Evolutionary conservation across 2,329 filamentous ascomycete species (phyloP).

Genomic region (Fusarium illudens): DNA sequence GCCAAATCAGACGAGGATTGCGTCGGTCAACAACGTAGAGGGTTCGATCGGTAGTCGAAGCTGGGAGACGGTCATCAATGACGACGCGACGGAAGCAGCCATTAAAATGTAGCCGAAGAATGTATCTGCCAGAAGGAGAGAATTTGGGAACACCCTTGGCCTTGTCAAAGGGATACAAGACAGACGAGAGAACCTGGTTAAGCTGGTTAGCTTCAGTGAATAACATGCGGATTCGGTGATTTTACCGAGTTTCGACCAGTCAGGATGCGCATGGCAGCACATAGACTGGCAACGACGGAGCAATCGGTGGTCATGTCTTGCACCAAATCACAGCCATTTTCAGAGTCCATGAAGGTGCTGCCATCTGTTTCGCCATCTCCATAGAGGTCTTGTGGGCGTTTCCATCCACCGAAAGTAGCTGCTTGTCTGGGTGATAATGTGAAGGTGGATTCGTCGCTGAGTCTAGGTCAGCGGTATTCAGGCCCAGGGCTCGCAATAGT

Average conservation of each 20-base stretch:
- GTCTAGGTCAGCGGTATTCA: not conserved
- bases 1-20: constrained; percentile 86
- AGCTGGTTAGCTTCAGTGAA: constrained; percentile 1
- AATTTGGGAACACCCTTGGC: constrained; percentile 64
- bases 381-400: constrained; percentile 72
- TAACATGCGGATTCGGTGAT: not conserved
- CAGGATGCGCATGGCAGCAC: constrained; percentile 76
- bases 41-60: constrained; percentile 76
- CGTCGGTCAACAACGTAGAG: constrained; percentile 89
- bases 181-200: constrained; percentile 70
- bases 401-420: constrained; percentile 85
- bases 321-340: constrained; percentile 78
- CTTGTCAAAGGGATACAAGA: constrained; percentile 79
- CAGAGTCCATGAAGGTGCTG: constrained; percentile 63
- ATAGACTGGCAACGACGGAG: constrained; percentile 95
- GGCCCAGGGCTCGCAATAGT: constrained; percentile 17
- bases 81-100: constrained; percentile 87
- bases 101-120: constrained; percentile 95
- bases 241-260: constrained; percentile 74
- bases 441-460: constrained; percentile 73
- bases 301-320: constrained; percentile 97
- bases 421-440: constrained; percentile 78
- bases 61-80: constrained; percentile 88
- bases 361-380: constrained; percentile 42
- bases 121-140: constrained; percentile 86